Conservation (phyloP, 228 moss, liverwort and hornwort species). For the Sphagnum fallax region DNA sequence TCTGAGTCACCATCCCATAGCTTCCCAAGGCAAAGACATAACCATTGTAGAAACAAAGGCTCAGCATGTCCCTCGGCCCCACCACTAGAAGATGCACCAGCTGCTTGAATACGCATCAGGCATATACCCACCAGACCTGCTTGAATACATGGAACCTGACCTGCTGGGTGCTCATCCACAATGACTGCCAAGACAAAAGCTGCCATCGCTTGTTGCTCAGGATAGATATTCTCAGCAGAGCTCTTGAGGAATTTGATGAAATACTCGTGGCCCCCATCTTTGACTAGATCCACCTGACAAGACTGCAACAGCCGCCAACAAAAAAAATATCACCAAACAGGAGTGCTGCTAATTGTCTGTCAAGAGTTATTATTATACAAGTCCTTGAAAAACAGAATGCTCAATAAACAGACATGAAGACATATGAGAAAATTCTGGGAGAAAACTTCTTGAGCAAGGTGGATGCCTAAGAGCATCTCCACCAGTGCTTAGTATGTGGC, state of each 20-base stretch:
- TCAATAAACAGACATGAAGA: neutral
- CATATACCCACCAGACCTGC: constrained; percentile 41
- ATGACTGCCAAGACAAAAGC: constrained; percentile 54
- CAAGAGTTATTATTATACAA: neutral
- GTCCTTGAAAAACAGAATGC: neutral
- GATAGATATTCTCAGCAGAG: constrained; percentile 21
- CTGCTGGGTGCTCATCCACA: constrained; percentile 40
- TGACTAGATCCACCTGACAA: constrained; percentile 56
- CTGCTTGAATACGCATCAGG: constrained; percentile 26
- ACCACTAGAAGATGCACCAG: constrained; percentile 4
- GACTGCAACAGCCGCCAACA: constrained; percentile 24
- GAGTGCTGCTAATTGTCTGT: too few species aligned
- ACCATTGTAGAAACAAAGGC: constrained; percentile 45
- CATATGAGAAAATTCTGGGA: too few species aligned
- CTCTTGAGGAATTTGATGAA: constrained; percentile 56
- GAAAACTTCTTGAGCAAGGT: too few species aligned
- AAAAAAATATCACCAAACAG: neutral
- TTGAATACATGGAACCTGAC: constrained; percentile 42
- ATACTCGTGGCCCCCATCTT: constrained; percentile 53
- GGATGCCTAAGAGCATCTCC: too few species aligned
- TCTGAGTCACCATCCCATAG: constrained; percentile 45
- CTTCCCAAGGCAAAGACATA: constrained; percentile 51
- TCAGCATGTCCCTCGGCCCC: constrained; percentile 16
- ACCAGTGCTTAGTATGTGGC: too few species aligned
- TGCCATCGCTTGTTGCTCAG: constrained; percentile 57